phyloP scores from a whole-genome alignment of 2,329 filamentous ascomycete species.

The Fusarium sp. region DNA sequence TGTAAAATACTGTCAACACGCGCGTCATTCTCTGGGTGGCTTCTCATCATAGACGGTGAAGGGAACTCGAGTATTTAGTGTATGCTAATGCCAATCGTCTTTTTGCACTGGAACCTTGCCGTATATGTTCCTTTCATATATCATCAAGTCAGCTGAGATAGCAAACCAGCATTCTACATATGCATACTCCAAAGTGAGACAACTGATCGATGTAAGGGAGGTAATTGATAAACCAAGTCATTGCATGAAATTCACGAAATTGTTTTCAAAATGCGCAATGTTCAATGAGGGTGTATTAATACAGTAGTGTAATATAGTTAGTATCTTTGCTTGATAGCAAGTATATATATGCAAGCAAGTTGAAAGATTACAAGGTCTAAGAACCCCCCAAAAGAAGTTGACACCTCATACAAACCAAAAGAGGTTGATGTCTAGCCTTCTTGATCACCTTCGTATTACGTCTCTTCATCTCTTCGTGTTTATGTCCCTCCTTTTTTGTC shows the following conservation, averaged over 20 bases:
- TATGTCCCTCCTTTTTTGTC: conserved; percentile 6
- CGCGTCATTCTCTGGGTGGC: conserved; percentile 55
- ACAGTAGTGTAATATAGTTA: not conserved
- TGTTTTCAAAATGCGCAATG: not conserved
- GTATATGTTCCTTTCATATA: not conserved
- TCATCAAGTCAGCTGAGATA: not conserved
- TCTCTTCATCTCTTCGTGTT: conserved; percentile 30
- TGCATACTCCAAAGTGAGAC: not conserved
- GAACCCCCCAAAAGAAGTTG: not conserved
- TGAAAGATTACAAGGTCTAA: conserved; percentile 24
- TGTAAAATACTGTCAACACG: conserved; percentile 66
- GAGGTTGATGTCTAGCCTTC: not conserved
- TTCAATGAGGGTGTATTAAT: not conserved
- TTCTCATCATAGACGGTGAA: conserved; percentile 63
- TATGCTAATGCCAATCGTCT: conserved; percentile 54
- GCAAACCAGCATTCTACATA: not conserved
- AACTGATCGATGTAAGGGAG: too few relatives aligned
- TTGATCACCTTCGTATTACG: conserved; percentile 16
- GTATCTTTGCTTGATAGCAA: not conserved
- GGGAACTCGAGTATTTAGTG: conserved; percentile 57
- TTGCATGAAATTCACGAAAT: not conserved
- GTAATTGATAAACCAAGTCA: not conserved
- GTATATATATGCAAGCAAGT: conserved; percentile 11
- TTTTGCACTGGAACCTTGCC: conserved; percentile 11
- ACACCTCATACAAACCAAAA: not conserved